Base-by-base conservation (phyloP, 306 rosid genomes). In the Astragalus membranaceus region DNA sequence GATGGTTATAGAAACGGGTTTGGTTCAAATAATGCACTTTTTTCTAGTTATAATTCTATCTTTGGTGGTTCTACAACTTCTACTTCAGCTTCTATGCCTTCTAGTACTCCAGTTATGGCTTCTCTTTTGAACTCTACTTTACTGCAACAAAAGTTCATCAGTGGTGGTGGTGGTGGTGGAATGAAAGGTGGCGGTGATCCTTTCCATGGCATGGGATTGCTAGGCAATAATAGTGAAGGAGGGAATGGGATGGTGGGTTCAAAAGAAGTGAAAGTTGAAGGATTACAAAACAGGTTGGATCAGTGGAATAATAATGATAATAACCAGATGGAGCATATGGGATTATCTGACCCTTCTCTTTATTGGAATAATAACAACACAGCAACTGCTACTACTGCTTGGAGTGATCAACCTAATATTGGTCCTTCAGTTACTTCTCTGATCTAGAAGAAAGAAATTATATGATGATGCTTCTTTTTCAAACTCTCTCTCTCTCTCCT, bases 341-440 rank as follows among this genome's bases (percentile, higher is more conserved):
- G 75, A 5, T 54, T 84, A 29, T 83, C 89, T 5, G 97, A 94
- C 32, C 75, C 89, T 37, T 78, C 79, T 39, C 82, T 79, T 67
- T 90, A 87, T 78, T 93, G 98, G 98, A 90, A 66, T 48, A 65
- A 30, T 14, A 48, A 32, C 17, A 49, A 86, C 80, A 56, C 88
- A 33, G 70, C 86, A 73, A 68, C 83, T 41, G 46, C 65, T 63
- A 7, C 8, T 36, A 36, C 41, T 16, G 63, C 80, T 85, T 94
- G 98, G 98, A 86, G 73, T 67, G 97, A 89, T 77, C 97, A 86
- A 13, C 62, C 84, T 5, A 78, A 75, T 55, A 75, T 84, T 49
- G 91, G 91, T 47, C 82, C 95, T 44, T 93, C 97, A 44, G 82
- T 90, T 55, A 64, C 94, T 81, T 90, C 97, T 74, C 89, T 90